phyloP scores from a whole-genome alignment of 2,329 filamentous ascomycete species.

The Calonectria naviculata region DNA sequence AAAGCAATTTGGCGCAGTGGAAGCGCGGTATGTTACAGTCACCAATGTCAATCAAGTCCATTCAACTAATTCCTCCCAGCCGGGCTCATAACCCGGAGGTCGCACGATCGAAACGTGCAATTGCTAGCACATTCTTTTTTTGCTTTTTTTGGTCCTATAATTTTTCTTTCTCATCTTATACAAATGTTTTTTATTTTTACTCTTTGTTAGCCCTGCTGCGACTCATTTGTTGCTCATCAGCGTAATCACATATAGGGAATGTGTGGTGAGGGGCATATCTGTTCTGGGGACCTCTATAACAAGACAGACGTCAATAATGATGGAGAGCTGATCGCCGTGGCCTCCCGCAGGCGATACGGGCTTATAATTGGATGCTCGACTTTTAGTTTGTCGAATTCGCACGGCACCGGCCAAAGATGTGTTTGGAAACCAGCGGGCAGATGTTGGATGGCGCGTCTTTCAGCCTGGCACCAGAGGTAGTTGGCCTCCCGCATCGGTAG shows the following conservation, averaged over 20 bases:
- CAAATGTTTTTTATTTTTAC: not conserved
- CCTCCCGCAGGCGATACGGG: not conserved
- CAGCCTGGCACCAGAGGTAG: not conserved
- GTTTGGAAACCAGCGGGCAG: not conserved
- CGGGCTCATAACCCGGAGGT: constrained; percentile 23
- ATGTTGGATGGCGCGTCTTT: not conserved
- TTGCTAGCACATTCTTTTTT: constrained; percentile 14
- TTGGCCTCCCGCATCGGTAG: not conserved
- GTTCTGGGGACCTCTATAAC: too few species aligned
- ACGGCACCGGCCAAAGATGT: not conserved
- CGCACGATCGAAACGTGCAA: constrained; percentile 24
- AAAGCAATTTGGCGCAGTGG: constrained; percentile 23
- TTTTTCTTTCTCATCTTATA: not conserved
- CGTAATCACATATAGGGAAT: too few species aligned
- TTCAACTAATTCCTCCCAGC: not conserved
- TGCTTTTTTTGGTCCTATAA: not conserved
- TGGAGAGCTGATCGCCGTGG: not conserved
- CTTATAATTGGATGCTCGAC: not conserved
- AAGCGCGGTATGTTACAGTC: constrained; percentile 9
- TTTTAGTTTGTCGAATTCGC: not conserved
- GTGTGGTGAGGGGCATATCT: too few species aligned
- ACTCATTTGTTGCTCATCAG: too few species aligned
- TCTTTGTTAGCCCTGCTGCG: not conserved
- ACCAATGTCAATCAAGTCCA: not conserved
- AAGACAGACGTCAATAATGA: too few species aligned